phyloP scores from a whole-genome alignment of 495 filamentous ascomycete species.

The Xylaria curta region DNA sequence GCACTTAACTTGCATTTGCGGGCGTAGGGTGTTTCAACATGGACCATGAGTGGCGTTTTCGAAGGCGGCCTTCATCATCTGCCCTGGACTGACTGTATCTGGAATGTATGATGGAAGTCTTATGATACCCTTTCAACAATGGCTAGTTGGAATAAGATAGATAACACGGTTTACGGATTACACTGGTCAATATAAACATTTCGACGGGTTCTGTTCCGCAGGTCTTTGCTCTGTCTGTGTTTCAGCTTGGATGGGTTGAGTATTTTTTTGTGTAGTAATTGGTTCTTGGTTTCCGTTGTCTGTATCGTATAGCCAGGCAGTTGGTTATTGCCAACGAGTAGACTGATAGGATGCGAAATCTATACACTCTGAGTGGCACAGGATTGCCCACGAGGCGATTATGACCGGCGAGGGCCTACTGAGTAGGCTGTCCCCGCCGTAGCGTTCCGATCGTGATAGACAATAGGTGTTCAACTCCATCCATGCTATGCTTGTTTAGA shows the following conservation, averaged over 20 bases:
- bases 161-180: constrained; percentile 9
- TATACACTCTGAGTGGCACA: not conserved
- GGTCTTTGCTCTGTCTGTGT: not conserved
- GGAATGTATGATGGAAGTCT: constrained; percentile 22
- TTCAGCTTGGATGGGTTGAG: not conserved
- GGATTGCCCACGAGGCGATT: not conserved
- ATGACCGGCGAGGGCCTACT: not conserved
- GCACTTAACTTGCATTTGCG: constrained; percentile 43
- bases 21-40: constrained; percentile 36
- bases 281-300: not conserved
- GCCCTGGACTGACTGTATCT: constrained; percentile 1
- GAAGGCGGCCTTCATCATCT: constrained; percentile 18
- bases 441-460: constrained; percentile 83
- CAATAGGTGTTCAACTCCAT: constrained; percentile 75
- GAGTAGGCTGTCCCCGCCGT: constrained; percentile 46
- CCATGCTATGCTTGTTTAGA: constrained; percentile 68
- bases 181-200: constrained; percentile 1
- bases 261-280: not conserved
- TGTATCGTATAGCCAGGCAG: not conserved
- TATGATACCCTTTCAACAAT: constrained; percentile 45
- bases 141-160: constrained; percentile 28
- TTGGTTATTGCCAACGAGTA: not conserved
- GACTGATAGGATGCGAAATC: not conserved
- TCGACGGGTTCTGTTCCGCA: not conserved
- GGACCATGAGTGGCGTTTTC: constrained; percentile 27